Base-by-base conservation (phyloP, 1,139 yeast species). In the Magnusiomyces tetraspermus region DNA sequence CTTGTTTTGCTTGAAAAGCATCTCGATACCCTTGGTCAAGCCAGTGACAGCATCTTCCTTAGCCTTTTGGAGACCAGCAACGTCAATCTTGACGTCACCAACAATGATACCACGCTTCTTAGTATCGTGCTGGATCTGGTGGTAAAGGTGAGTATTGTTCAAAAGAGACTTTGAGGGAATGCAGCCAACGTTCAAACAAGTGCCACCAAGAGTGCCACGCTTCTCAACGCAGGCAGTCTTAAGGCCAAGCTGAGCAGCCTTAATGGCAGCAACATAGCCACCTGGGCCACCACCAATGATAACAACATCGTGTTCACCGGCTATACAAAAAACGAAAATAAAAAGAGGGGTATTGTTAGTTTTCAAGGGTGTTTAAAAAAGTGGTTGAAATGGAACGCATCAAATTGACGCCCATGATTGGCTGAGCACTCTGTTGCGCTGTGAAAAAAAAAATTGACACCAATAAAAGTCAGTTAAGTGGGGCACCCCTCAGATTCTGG, bases 271-370 rank as follows among this genome's bases (percentile, higher is more conserved):
- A 61, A 94, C 95, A 60, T 72, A 72, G 59, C 99, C 99, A 71
- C 97, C 99, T 60, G 99, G 99, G 55, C 99, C 99, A 65, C 97
- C 98, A 62, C 99, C 99, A 67, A 94, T 85, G 62, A 94, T 88
- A 54, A 90, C 95, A 55, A 90, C 81, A 66, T 92, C 98, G 69
- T 87, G 94, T 69, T 86, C 80, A 77, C 78, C 57, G 56, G 52
- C 51, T 44, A 36, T 8, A 40, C 2, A 40, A 40, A 30, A n/a
- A 24, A 5, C 23, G 24, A 42, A 37, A 22, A n/a, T 15, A 24
- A 21, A 15, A 49, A 19, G 40, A 21, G 15, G n/a, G n/a, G n/a
- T n/a, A n/a, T n/a, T n/a, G n/a, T n/a, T n/a, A n/a, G n/a, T n/a
- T n/a, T n/a, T n/a, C n/a, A n/a, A n/a, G n/a, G n/a, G n/a, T n/a